Evolutionary conservation across 495 filamentous ascomycete genomes (phyloP).

Genomic region (Talaromyces liani): DNA sequence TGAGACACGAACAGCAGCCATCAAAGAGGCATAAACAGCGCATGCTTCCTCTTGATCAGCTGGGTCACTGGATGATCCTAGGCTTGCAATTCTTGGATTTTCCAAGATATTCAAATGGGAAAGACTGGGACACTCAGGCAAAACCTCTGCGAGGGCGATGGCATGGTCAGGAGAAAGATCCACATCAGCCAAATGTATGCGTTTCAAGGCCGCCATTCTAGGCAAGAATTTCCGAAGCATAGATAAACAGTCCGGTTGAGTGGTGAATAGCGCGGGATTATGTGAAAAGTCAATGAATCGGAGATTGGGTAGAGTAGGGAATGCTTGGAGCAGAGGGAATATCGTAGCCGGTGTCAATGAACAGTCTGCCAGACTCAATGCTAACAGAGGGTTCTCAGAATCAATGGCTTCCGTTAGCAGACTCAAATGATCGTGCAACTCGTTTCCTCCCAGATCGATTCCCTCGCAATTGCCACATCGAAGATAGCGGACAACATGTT

Average conservation of each 20-base stretch:
- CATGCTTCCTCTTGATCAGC: conserved; percentile 83
- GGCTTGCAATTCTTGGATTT: conserved; percentile 61
- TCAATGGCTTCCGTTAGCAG: conserved; percentile 57
- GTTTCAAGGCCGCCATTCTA: conserved; percentile 69
- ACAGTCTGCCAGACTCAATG: conserved; percentile 82
- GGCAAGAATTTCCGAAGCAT: conserved; percentile 78
- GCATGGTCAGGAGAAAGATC: conserved; percentile 76
- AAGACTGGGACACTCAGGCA: conserved; percentile 75
- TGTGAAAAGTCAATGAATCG: conserved; percentile 88
- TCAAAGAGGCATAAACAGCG: conserved; percentile 84
- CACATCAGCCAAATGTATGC: conserved; percentile 85
- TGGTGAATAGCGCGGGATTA: conserved; percentile 73
- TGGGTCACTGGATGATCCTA: conserved; percentile 64
- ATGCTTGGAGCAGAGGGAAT: conserved; percentile 65
- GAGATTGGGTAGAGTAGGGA: conserved; percentile 65
- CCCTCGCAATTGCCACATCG: conserved; percentile 72
- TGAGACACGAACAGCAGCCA: conserved; percentile 81
- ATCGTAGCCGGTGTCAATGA: conserved; percentile 66
- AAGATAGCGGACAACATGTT: conserved; percentile 69
- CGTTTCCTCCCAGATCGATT: conserved; percentile 90
- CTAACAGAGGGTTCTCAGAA: conserved; percentile 60
- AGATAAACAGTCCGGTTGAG: conserved; percentile 64
- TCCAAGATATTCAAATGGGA: conserved; percentile 85
- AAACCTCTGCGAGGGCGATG: conserved; percentile 80
- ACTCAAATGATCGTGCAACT: conserved; percentile 62